Percentiles rank a stretch among this genome's conserved stretches.
These are phyloP conservation scores for Tulasnella sp. DNA, from an alignment of 768 basidiomycete species.

Conservation along the genomic window DNA sequence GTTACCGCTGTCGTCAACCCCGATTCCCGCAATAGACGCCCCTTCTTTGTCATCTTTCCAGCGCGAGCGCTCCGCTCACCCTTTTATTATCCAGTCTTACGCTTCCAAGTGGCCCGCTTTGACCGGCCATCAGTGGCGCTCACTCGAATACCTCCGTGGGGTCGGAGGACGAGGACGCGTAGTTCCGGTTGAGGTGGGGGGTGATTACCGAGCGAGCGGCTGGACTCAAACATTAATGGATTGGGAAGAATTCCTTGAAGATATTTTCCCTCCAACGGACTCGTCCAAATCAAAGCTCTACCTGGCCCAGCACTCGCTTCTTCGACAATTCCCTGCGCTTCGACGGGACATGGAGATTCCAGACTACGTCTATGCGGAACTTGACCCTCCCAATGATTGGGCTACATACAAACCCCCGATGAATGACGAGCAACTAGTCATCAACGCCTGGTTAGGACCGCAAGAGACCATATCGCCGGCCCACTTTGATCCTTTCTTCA, in stretches of 20 bases:
- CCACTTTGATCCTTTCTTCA: slow-evolving; percentile 93
- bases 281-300: slow-evolving; percentile 33
- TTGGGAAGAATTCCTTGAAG: slow-evolving; percentile 64
- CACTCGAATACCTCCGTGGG: slow-evolving; percentile 52
- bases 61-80: slow-evolving; percentile 31
- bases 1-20: slow-evolving; percentile 19
- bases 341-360: slow-evolving; percentile 68
- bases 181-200: slow-evolving; percentile 84
- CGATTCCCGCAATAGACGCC: slow-evolving; percentile 35
- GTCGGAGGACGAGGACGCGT: slow-evolving; percentile 69
- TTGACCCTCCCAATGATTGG: slow-evolving; percentile 32
- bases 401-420: slow-evolving; percentile 50
- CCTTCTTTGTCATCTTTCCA: slow-evolving; percentile 53
- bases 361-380: slow-evolving; percentile 72
- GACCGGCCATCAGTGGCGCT: slow-evolving; percentile 55
- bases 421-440: slow-evolving; percentile 51
- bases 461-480: slow-evolving; percentile 73
- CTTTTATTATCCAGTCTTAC: slow-evolving; percentile 65
- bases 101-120: slow-evolving; percentile 71
- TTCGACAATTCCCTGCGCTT: slow-evolving; percentile 73
- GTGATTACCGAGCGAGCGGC: slow-evolving; percentile 62
- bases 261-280: slow-evolving; percentile 25
- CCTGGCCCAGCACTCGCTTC: slow-evolving; percentile 82
- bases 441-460: slow-evolving; percentile 80
- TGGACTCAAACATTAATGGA: slow-evolving; percentile 75